Conservation (phyloP, 306 rosid species). For the Malus orientalis region DNA sequence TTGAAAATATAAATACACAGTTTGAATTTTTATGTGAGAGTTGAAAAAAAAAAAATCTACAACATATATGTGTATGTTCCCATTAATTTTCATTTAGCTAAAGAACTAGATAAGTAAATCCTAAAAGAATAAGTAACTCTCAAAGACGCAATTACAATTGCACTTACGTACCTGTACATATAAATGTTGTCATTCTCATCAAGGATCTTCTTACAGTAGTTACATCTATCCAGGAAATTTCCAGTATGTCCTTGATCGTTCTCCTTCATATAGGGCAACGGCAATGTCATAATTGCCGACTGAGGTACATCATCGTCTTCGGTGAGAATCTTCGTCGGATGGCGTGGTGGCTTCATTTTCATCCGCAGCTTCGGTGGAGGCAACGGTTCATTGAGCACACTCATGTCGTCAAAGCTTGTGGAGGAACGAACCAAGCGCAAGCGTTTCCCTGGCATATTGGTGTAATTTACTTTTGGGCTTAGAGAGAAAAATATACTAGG, state of each 20-base stretch:
- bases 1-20: background rate
- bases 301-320: background rate
- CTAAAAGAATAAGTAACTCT: background rate
- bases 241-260: background rate
- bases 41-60: background rate
- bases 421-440: constrained; percentile 1
- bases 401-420: background rate
- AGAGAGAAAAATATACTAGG: background rate
- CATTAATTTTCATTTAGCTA: too few relatives aligned
- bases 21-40: background rate
- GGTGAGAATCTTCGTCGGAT: background rate
- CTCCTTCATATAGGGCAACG: background rate
- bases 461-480: background rate
- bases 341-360: background rate
- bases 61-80: background rate
- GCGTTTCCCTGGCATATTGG: constrained; percentile 7
- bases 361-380: background rate
- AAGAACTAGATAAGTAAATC: background rate
- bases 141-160: background rate
- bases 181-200: background rate
- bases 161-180: constrained; percentile 7
- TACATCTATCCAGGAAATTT: background rate
- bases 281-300: background rate
- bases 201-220: background rate
- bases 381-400: background rate